Evolutionary conservation across 305 asterid species (phyloP).

Genomic region (Fraxinus greggii): DNA sequence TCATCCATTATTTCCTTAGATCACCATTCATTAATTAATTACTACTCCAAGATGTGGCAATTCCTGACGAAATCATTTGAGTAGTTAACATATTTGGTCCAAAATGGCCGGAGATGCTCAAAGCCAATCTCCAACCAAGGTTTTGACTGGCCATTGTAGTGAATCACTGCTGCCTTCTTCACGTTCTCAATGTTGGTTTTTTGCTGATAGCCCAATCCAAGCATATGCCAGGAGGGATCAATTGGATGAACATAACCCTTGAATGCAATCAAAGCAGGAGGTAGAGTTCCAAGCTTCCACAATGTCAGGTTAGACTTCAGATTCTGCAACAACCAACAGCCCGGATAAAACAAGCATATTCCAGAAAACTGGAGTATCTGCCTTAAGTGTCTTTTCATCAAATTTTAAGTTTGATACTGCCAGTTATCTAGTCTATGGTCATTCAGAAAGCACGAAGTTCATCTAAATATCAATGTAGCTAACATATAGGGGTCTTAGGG

Average conservation of each 20-base stretch:
- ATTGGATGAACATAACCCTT: slow-evolving; percentile 84
- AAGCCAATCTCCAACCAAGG: slow-evolving; percentile 98
- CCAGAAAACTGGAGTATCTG: neutral
- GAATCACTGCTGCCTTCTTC: slow-evolving; percentile 89
- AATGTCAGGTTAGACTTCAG: slow-evolving; percentile 82
- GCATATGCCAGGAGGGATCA: slow-evolving; percentile 96
- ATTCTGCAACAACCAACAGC: slow-evolving; percentile 56
- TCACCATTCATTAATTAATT: slow-evolving; percentile 19
- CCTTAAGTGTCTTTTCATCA: neutral
- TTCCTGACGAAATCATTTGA: slow-evolving; percentile 83
- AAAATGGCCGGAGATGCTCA: slow-evolving; percentile 95
- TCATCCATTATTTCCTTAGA: slow-evolving; percentile 27
- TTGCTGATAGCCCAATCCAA: slow-evolving; percentile 94
- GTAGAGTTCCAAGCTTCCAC: slow-evolving; percentile 98
- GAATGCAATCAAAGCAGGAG: slow-evolving; percentile 97
- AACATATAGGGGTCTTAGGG: neutral
- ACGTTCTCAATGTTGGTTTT: slow-evolving; percentile 66
- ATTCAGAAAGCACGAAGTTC: neutral
- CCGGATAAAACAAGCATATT: neutral
- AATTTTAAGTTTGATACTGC: neutral
- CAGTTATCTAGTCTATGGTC: neutral
- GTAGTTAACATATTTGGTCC: slow-evolving; percentile 93
- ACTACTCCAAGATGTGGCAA: slow-evolving; percentile 92
- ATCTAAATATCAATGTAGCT: neutral
- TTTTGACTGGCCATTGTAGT: slow-evolving; percentile 93